Evolutionary conservation across 768 basidiomycete species (phyloP), one percentile per base, ranked within the genome.

Genomic region (Leccinum olivaceopallidum): DNA sequence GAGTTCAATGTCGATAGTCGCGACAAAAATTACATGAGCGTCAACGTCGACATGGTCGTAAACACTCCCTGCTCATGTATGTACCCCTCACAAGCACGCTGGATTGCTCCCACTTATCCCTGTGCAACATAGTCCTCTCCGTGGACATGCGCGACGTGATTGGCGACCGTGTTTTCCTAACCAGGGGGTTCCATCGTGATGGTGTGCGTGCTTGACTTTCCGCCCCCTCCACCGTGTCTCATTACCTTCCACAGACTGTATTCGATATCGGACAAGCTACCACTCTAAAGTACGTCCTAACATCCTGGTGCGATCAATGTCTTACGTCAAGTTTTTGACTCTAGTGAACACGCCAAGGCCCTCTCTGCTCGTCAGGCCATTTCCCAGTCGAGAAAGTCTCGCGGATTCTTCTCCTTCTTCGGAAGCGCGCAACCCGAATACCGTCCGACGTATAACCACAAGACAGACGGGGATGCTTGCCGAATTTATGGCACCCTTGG

Each of bases 21-120:
- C 58, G 76, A 80, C 37, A 74, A 75, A 12, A 85, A 82, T 62
- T 86, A 79, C 56, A 78, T 99, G 80, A 85, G 86, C 65, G 80
- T 99, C 65, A 98, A 99, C 73, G 82, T 98, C 57, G 96, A 99
- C 77, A 75, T 98, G 77, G 85, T 91, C 26, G 90, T 98, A 39
- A 91, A 92, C 67, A 97, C 94, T 84, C 94, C 94, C 3, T 98
- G 95, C 76, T 80, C 82, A 75, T 93, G 95, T 96, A 73, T 76
- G 94, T 85, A 16, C 20, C 6, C 4, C n/a, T 6, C 6, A 52
- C 16, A 18, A 9, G 48, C n/a, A 24, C 13, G 10, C 6, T 30
- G 28, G 1, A 0, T 12, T 34, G 24, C 14, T 24, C 5, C 6
- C 26, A 24, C 57, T 69, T 55, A 58, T 54, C 42, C 9, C 16